A percentile compares a stretch with the other conserved stretches of the same genome.
phyloP scores from a whole-genome alignment of 306 rosid genomes.

The Sindora glabra region DNA sequence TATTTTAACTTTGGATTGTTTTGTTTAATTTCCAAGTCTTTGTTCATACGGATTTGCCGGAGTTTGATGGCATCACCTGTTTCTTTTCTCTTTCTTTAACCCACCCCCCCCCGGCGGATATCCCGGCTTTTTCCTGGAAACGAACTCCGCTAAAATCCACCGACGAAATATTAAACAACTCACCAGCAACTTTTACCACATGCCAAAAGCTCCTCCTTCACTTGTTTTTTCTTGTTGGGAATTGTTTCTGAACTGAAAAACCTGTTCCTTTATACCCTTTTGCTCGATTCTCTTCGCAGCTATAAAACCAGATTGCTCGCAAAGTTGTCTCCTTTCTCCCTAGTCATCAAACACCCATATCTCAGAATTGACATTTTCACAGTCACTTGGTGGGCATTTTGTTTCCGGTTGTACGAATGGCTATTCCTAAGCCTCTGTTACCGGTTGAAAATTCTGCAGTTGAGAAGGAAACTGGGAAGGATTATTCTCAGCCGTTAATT shows the following conservation, averaged over 20 bases:
- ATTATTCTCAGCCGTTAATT: conserved; percentile 27
- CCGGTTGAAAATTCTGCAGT: neutral
- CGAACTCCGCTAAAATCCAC: neutral
- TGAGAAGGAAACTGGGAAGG: neutral
- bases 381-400: neutral
- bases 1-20: neutral
- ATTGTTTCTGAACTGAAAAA: neutral
- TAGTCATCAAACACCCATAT: neutral
- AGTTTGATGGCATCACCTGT: neutral
- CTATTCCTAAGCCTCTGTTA: neutral
- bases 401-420: neutral
- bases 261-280: neutral
- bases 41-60: conserved; percentile 10
- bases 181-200: neutral
- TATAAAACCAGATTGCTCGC: neutral
- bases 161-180: neutral
- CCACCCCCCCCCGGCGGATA: neutral
- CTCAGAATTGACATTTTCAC: neutral
- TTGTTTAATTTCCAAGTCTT: neutral
- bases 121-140: conserved; percentile 1
- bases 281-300: neutral
- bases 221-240: neutral
- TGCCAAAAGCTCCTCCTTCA: neutral
- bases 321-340: neutral
- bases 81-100: neutral